Evolutionary conservation across 2,329 filamentous ascomycete species (phyloP).

Genomic region (Venturia asperata): DNA sequence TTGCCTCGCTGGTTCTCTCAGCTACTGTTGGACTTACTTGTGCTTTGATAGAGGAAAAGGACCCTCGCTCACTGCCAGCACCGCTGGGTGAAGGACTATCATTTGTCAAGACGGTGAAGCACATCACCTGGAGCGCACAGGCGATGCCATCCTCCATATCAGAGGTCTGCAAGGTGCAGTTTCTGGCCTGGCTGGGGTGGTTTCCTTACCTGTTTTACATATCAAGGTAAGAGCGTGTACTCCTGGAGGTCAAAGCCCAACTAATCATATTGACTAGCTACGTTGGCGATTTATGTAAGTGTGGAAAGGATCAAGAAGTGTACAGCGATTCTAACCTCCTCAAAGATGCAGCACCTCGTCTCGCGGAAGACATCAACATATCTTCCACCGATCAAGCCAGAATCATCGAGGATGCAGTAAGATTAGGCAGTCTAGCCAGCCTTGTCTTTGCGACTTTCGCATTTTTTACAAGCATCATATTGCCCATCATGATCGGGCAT

Average conservation of each 20-base stretch:
- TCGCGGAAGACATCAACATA: conserved; percentile 11
- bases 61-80: conserved; percentile 8
- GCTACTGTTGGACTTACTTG: conserved; percentile 14
- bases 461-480: conserved; percentile 10
- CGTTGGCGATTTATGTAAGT: conserved; percentile 17
- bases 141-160: conserved; percentile 18
- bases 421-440: conserved; percentile 17
- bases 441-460: conserved; percentile 16
- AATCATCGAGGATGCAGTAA: conserved; percentile 17
- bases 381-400: background rate
- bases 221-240: conserved; percentile 22
- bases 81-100: background rate
- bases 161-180: conserved; percentile 53
- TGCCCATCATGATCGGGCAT: conserved; percentile 19
- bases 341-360: conserved; percentile 17
- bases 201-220: conserved; percentile 33
- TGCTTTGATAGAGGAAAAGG: conserved; percentile 11
- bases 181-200: conserved; percentile 39
- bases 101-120: conserved; percentile 14
- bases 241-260: conserved; percentile 21
- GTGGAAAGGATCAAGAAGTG: background rate
- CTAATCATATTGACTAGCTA: conserved; percentile 5
- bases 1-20: conserved; percentile 16
- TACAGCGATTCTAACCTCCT: background rate
- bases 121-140: conserved; percentile 17